These are phyloP conservation scores for Agaricus bisporus DNA, from an alignment of 768 basidiomycete species.

Conservation along the genomic window DNA sequence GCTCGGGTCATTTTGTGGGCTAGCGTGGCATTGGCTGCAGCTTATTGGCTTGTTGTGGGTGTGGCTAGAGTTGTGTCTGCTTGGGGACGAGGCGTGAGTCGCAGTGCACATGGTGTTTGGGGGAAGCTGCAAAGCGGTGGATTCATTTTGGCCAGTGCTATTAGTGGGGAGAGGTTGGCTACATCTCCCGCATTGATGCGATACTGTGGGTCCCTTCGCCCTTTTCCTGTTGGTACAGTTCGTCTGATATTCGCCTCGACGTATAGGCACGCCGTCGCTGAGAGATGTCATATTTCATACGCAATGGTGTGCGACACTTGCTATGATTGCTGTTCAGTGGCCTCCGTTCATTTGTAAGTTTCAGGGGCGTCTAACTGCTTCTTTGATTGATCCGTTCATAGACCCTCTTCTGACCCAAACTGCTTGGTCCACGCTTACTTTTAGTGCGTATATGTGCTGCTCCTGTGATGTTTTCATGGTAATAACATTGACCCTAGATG, in stretches of 20 bases:
- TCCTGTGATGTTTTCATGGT: neutral
- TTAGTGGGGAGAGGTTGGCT: slow-evolving; percentile 86
- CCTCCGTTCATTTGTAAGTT: slow-evolving; percentile 85
- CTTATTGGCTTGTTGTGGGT: slow-evolving; percentile 82
- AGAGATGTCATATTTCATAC: slow-evolving; percentile 91
- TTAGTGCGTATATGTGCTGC: slow-evolving; percentile 41
- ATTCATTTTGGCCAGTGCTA: slow-evolving; percentile 85
- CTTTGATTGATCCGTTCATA: slow-evolving; percentile 24
- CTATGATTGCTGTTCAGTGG: slow-evolving; percentile 96
- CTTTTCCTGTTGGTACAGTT: no score
- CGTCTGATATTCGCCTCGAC: neutral
- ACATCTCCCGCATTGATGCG: slow-evolving; percentile 81
- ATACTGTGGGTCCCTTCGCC: slow-evolving; percentile 57
- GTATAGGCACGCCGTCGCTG: slow-evolving; percentile 81
- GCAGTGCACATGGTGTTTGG: slow-evolving; percentile 60
- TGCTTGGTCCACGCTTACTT: slow-evolving; percentile 80
- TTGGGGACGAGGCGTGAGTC: slow-evolving; percentile 66
- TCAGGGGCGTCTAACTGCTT: slow-evolving; percentile 9
- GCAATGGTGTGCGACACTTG: slow-evolving; percentile 84
- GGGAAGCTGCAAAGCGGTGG: slow-evolving; percentile 75
- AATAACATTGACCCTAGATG: slow-evolving; percentile 40
- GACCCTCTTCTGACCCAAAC: slow-evolving; percentile 88
- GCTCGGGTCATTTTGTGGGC: slow-evolving; percentile 68
- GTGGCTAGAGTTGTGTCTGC: slow-evolving; percentile 78
- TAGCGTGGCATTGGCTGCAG: slow-evolving; percentile 65